Conservation (phyloP, 2,329 filamentous ascomycete genomes). For the Aureobasidium mangrovei region DNA sequence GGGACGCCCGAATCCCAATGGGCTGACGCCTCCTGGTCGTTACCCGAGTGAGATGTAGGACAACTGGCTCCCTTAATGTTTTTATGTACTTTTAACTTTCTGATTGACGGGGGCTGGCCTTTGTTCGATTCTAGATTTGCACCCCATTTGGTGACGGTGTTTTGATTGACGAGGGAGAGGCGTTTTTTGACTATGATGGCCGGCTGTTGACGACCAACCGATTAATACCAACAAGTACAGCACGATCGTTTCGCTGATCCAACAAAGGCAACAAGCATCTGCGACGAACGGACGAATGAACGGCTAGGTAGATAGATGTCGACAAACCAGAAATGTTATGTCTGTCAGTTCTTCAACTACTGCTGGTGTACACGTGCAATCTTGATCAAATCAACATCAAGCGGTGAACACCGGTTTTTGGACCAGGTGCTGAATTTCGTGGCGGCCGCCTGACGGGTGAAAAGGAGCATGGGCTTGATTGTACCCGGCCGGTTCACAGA, state of each 20-base stretch:
- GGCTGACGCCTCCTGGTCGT: constrained; percentile 24
- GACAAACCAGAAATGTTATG: background rate
- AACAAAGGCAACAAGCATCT: background rate
- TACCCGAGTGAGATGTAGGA: constrained; percentile 23
- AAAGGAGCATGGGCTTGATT: too few relatives aligned
- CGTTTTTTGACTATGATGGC: background rate
- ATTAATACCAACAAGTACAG: background rate
- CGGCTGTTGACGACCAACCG: background rate
- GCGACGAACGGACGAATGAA: background rate
- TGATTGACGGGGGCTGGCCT: background rate
- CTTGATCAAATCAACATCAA: too few relatives aligned
- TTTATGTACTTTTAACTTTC: constrained; percentile 9
- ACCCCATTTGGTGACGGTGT: background rate
- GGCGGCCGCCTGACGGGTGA: too few relatives aligned
- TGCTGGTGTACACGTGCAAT: too few relatives aligned
- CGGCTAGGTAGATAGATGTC: constrained; percentile 2
- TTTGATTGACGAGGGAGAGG: background rate
- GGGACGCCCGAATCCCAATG: constrained; percentile 15
- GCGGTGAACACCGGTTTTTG: too few relatives aligned
- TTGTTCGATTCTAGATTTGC: constrained; percentile 10
- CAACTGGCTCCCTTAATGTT: background rate
- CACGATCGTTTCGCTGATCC: background rate
- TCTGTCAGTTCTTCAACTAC: too few relatives aligned
- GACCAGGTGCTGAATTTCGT: too few relatives aligned
- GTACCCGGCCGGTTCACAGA: too few relatives aligned